phyloP scores from a whole-genome alignment of 2,329 filamentous ascomycete species.

The Leptographium lundbergii region DNA sequence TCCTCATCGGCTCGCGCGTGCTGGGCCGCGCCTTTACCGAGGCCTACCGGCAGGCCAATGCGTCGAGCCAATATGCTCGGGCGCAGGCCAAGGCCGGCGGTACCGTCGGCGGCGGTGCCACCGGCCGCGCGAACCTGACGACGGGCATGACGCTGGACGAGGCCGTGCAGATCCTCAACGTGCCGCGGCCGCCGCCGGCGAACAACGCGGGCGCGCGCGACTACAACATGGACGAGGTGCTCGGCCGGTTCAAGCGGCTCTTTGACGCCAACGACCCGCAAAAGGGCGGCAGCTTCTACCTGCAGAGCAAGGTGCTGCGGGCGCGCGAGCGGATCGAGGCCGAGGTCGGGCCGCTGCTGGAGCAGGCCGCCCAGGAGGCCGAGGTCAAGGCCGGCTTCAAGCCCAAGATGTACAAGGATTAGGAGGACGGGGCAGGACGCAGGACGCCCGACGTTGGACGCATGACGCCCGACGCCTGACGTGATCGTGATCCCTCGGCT shows the following conservation, averaged over 20 bases:
- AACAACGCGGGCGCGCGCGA: constrained; percentile 12
- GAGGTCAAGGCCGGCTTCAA: constrained; percentile 81
- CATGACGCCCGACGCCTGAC: too few relatives aligned
- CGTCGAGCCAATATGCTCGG: constrained; percentile 69
- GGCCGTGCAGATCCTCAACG: constrained; percentile 93
- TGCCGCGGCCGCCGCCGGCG: constrained; percentile 62
- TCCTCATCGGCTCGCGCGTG: constrained; percentile 81
- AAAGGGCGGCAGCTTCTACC: constrained; percentile 94
- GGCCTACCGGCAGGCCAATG: constrained; percentile 90
- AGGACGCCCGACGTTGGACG: not conserved
- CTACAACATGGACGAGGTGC: constrained; percentile 61
- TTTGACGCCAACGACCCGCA: constrained; percentile 92
- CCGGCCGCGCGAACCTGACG: constrained; percentile 32
- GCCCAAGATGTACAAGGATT: constrained; percentile 85
- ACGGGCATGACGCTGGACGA: constrained; percentile 85
- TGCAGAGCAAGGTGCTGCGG: constrained; percentile 91
- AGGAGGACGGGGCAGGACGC: not conserved
- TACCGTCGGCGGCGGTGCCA: constrained; percentile 30
- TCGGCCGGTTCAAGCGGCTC: constrained; percentile 81
- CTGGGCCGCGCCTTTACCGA: constrained; percentile 86
- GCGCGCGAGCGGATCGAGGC: constrained; percentile 86
- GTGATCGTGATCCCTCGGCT: too few relatives aligned
- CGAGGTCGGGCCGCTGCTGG: constrained; percentile 61
- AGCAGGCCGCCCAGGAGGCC: constrained; percentile 60
- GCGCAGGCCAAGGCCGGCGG: constrained; percentile 51